A percentile compares a stretch with the other conserved stretches of the same genome.
Conservation (phyloP, 1,284 basidiomycete genomes). For the Marasmius oreades region DNA sequence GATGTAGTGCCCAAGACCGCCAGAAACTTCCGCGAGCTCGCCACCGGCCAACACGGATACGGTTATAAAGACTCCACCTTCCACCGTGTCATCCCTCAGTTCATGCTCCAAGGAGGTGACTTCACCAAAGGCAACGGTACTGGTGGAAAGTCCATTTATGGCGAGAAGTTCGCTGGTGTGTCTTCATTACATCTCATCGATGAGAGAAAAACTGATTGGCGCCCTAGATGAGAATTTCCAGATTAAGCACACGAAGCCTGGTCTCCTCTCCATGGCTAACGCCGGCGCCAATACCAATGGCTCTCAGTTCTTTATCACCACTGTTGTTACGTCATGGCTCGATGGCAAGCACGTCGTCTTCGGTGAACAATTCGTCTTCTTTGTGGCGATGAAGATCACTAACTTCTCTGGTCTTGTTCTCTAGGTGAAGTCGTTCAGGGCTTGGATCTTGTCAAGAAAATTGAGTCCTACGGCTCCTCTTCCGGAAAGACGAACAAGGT, state of each 20-base stretch:
- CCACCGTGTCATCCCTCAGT: slow-evolving; percentile 84
- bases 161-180: slow-evolving; percentile 70
- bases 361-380: slow-evolving; percentile 36
- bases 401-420: not conserved
- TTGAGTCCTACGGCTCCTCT: slow-evolving; percentile 64
- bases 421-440: slow-evolving; percentile 68
- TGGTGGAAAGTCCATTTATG: slow-evolving; percentile 91
- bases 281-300: slow-evolving; percentile 72
- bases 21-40: slow-evolving; percentile 77
- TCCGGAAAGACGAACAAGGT: slow-evolving; percentile 7
- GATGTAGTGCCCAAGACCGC: slow-evolving; percentile 71
- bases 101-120: slow-evolving; percentile 86
- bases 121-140: slow-evolving; percentile 77
- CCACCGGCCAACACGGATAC: slow-evolving; percentile 75
- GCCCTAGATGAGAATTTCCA: slow-evolving; percentile 82
- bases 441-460: slow-evolving; percentile 71
- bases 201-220: slow-evolving; percentile 3
- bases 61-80: slow-evolving; percentile 68
- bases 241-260: slow-evolving; percentile 74
- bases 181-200: slow-evolving; percentile 11
- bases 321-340: slow-evolving; percentile 64
- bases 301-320: slow-evolving; percentile 87
- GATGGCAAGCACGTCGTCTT: slow-evolving; percentile 83
- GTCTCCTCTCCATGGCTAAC: slow-evolving; percentile 91
- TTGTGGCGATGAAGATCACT: not conserved